Evolutionary conservation across 352 stramenopile genomes (phyloP), one percentile per base, ranked within the genome.

Genomic region (Pythium folliculosum): DNA sequence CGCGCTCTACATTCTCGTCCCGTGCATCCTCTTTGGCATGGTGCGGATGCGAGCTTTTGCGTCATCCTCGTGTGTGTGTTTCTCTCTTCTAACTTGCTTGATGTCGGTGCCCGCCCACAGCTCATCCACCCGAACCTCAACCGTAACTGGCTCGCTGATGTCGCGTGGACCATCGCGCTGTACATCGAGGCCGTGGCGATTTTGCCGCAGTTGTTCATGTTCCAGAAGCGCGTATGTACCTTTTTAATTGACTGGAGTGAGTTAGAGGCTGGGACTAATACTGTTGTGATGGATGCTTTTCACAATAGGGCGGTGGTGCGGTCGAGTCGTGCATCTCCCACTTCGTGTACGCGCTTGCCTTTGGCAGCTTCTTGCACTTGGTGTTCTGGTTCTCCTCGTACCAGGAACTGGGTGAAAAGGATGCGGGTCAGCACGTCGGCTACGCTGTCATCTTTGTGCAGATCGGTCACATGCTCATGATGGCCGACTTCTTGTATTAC

Each of bases 401-500:
- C 85, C 94, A 98, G 70, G 97, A 99, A 84, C 85, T 99, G 6
- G 90, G 92, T 37, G 97, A 97, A 72, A 96, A 96, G 72, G 86
- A 94, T 56, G 87, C 87, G 0, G 87, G 87, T n/a, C 82, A 94
- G 67, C 85, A 95, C 79, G 88, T 96, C 37, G 88, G 88, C 58
- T 95, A 99, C 59, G 96, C 96, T n/a, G 88, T 99, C 22, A 96
- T 99, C 79, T 95, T 95, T 64, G 86, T 97, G n/a, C 97, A 99
- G 81, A 98, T 99, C 70, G 85, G 97, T 32, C 96, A 99, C 82
- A 96, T 99, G 78, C 81, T 98, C 37, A 94, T 99, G 75, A 99
- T 99, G 97, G 86, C 91, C 30, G 96, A 99, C 78, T 99, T 99
- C 72, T 97, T 99, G 75, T 99, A 98, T 87, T 99, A 99, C 77